A percentile compares a stretch with the other conserved stretches of the same genome.
phyloP scores from a whole-genome alignment of 805 yeast species.

The Pichia insulana region DNA sequence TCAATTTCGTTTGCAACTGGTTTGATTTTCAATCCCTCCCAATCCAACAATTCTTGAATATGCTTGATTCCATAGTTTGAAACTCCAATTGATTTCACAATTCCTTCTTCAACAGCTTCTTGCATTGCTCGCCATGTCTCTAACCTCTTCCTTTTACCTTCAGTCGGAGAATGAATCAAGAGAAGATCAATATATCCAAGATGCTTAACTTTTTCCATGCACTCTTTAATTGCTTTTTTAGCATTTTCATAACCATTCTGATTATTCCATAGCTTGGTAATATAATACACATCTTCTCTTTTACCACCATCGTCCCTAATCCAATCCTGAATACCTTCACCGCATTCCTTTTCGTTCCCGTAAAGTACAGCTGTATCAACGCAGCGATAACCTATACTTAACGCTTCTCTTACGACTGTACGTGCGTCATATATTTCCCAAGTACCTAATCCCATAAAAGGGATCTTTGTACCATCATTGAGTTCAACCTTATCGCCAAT shows the following conservation, averaged over 20 bases:
- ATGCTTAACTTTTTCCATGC: constrained; percentile 42
- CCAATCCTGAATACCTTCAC: constrained; percentile 38
- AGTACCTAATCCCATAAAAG: constrained; percentile 43
- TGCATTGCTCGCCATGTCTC: constrained; percentile 69
- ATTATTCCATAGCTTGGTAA: constrained; percentile 68
- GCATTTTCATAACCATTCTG: constrained; percentile 54
- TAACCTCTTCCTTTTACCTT: constrained; percentile 39
- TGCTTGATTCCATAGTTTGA: constrained; percentile 62
- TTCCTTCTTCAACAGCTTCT: constrained; percentile 53
- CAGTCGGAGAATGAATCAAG: constrained; percentile 57
- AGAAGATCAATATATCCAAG: constrained; percentile 66
- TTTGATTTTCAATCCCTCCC: constrained; percentile 44
- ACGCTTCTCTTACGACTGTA: constrained; percentile 34
- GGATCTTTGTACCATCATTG: constrained; percentile 45
- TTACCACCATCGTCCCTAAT: constrained; percentile 28
- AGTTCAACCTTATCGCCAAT: constrained; percentile 20
- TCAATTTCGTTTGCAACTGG: constrained; percentile 81
- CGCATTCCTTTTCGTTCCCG: constrained; percentile 41
- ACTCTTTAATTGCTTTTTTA: constrained; percentile 46
- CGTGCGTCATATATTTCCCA: constrained; percentile 34
- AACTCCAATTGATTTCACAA: constrained; percentile 63
- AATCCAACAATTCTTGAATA: constrained; percentile 48
- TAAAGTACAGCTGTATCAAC: constrained; percentile 42
- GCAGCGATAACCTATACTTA: constrained; percentile 36
- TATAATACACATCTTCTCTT: constrained; percentile 48